These are phyloP conservation scores for Brettanomyces anomalus DNA, from an alignment of 805 yeast genomes.

Conservation along the genomic window DNA sequence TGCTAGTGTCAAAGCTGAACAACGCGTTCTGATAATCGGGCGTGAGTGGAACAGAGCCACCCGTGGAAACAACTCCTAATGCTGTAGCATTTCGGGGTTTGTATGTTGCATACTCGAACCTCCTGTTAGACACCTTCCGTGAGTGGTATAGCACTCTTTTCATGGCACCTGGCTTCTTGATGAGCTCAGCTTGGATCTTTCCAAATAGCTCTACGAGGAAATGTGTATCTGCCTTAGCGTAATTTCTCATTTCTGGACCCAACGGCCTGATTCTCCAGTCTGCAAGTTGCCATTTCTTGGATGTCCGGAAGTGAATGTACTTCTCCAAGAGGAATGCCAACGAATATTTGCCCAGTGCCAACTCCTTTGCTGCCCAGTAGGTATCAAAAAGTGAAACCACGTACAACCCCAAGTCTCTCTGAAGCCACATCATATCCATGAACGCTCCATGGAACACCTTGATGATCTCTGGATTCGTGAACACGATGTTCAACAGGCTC, in stretches of 20 bases:
- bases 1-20: slow-evolving; percentile 25
- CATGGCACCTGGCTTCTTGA: slow-evolving; percentile 35
- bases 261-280: slow-evolving; percentile 95
- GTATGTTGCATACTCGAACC: slow-evolving; percentile 73
- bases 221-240: slow-evolving; percentile 95
- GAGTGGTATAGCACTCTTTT: slow-evolving; percentile 66
- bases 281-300: slow-evolving; percentile 90
- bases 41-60: slow-evolving; percentile 21
- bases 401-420: slow-evolving; percentile 88
- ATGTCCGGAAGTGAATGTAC: slow-evolving; percentile 76
- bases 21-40: slow-evolving; percentile 19
- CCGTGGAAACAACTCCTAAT: slow-evolving; percentile 21
- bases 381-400: slow-evolving; percentile 89
- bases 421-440: slow-evolving; percentile 96
- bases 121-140: slow-evolving; percentile 65
- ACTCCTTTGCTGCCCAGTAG: slow-evolving; percentile 71
- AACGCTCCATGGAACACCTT: slow-evolving; percentile 95
- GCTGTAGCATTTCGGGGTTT: slow-evolving; percentile 31
- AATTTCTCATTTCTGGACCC: slow-evolving; percentile 61
- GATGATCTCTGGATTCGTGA: slow-evolving; percentile 70
- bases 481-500: slow-evolving; percentile 55
- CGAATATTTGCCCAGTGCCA: slow-evolving; percentile 77
- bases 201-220: slow-evolving; percentile 77
- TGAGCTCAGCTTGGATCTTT: slow-evolving; percentile 53
- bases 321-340: slow-evolving; percentile 76